phyloP scores from a whole-genome alignment of 345 rosid genomes.

The Populus simonii region DNA sequence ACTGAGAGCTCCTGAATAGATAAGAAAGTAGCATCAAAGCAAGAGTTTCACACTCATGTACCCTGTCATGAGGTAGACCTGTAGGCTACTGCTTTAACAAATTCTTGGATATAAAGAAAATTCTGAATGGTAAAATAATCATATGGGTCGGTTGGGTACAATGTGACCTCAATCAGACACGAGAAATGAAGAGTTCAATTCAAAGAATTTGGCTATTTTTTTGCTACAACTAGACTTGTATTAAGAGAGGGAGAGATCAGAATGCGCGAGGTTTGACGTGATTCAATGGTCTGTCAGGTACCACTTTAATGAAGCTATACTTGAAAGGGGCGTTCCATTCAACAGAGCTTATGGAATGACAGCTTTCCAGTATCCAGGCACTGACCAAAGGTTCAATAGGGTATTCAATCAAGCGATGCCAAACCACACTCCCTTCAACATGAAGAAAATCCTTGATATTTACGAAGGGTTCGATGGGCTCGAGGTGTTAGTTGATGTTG shows the following conservation, averaged over 20 bases:
- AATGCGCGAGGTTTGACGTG: not conserved
- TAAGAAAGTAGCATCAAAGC: not conserved
- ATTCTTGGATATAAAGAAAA: no score
- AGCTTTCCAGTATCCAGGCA: conserved; percentile 21
- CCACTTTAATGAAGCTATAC: conserved; percentile 31
- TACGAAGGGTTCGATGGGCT: conserved; percentile 33
- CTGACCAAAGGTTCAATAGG: conserved; percentile 29
- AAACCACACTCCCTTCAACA: conserved; percentile 22
- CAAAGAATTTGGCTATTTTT: not conserved
- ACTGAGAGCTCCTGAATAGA: conserved; percentile 24
- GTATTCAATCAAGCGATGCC: conserved; percentile 33
- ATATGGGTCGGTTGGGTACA: not conserved
- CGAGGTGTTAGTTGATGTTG: conserved; percentile 38
- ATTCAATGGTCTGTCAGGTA: conserved; percentile 15
- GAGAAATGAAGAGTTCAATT: not conserved
- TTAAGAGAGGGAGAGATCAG: not conserved
- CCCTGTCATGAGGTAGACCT: not conserved
- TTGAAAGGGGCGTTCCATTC: conserved; percentile 40
- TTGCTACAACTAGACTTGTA: not conserved
- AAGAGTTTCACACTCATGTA: not conserved
- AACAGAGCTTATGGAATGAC: conserved; percentile 31
- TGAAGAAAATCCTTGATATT: conserved; percentile 25
- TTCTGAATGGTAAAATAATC: not conserved
- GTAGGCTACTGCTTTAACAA: not conserved
- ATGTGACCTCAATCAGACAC: not conserved